These are phyloP conservation scores for Dittrichia graveolens DNA, from an alignment of 129 eudicot genomes.

Conservation along the genomic window DNA sequence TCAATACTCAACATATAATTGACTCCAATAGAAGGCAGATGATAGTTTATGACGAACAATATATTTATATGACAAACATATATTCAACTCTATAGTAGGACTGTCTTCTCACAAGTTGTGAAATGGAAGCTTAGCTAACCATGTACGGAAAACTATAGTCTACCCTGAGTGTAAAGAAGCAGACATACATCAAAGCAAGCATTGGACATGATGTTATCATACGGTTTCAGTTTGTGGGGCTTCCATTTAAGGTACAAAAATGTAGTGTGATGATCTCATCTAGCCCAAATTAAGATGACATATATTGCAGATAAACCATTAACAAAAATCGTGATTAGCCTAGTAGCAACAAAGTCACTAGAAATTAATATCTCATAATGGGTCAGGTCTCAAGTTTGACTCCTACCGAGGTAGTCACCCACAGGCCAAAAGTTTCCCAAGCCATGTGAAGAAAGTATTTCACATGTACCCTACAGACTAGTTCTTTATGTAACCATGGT, in stretches of 20 bases:
- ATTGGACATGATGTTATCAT: neutral
- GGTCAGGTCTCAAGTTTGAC: neutral
- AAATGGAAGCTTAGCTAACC: neutral
- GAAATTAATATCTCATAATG: neutral
- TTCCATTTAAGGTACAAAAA: neutral
- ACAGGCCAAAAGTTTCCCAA: neutral
- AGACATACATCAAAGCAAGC: neutral
- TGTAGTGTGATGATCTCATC: neutral
- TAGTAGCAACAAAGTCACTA: neutral
- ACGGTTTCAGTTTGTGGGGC: neutral
- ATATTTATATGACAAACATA: neutral
- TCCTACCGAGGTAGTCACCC: neutral
- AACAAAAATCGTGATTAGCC: neutral
- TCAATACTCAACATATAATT: neutral
- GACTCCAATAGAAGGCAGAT: neutral
- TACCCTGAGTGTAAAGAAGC: neutral
- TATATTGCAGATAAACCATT: constrained; percentile 7
- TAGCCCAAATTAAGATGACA: neutral
- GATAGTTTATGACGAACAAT: neutral
- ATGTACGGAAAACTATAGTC: neutral
- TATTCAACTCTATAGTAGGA: neutral
- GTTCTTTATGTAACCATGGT: neutral
- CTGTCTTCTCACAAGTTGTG: neutral
- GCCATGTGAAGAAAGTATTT: neutral
- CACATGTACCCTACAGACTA: neutral